Conservation (phyloP, 2,329 filamentous ascomycete genomes). For the Pseudodiploospora longispora region DNA sequence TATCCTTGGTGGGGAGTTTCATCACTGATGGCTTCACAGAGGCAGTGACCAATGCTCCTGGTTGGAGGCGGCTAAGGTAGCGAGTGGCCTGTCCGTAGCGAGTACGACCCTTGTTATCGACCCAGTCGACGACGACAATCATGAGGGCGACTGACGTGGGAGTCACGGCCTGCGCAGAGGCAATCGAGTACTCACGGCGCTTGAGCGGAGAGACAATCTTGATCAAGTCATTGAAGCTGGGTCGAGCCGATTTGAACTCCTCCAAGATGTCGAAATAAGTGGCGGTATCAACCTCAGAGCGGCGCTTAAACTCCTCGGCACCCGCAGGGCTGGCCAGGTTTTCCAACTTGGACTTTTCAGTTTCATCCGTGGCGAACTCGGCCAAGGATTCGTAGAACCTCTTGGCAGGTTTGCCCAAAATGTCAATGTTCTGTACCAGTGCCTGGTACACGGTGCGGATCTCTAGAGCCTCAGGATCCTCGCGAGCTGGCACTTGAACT, state of each 20-base stretch:
- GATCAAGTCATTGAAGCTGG: slow-evolving; percentile 78
- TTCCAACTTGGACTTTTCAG: slow-evolving; percentile 72
- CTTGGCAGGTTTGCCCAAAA: slow-evolving; percentile 94
- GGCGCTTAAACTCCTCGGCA: slow-evolving; percentile 83
- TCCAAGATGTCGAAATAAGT: slow-evolving; percentile 86
- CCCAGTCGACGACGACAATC: slow-evolving; percentile 96
- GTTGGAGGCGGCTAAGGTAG: slow-evolving; percentile 69
- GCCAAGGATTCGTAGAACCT: slow-evolving; percentile 92
- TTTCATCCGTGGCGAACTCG: slow-evolving; percentile 74
- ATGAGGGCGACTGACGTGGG: slow-evolving; percentile 86
- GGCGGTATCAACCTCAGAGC: slow-evolving; percentile 81
- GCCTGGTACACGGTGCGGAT: slow-evolving; percentile 90
- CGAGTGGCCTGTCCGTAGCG: slow-evolving; percentile 90
- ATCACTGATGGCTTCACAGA: slow-evolving; percentile 98
- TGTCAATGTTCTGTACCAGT: slow-evolving; percentile 85
- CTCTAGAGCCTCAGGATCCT: slow-evolving; percentile 66
- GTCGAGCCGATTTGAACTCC: slow-evolving; percentile 84
- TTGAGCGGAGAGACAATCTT: slow-evolving; percentile 87
- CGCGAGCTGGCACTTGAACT: slow-evolving; percentile 84
- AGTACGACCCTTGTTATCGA: slow-evolving; percentile 76
- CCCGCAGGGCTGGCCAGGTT: slow-evolving; percentile 71
- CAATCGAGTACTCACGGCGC: slow-evolving; percentile 97
- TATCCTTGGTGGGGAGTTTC: slow-evolving; percentile 86
- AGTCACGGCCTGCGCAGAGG: slow-evolving; percentile 90
- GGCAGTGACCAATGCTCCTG: slow-evolving; percentile 75